These are phyloP conservation scores for Ilyonectria destructans DNA, from an alignment of 2,329 filamentous ascomycete genomes.

Conservation along the genomic window DNA sequence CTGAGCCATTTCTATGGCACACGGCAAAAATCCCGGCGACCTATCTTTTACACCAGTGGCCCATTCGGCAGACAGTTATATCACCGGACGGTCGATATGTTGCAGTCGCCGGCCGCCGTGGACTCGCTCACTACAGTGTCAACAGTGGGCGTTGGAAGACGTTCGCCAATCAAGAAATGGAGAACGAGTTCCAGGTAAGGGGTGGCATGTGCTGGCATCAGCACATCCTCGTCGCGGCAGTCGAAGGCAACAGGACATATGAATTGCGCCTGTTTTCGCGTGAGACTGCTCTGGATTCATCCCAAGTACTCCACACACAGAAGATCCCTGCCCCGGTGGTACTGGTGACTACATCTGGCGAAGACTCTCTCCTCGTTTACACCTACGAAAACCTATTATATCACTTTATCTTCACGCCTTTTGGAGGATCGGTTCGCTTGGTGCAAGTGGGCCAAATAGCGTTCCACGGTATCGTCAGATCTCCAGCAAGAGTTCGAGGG, in stretches of 20 bases:
- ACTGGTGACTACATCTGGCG: constrained; percentile 88
- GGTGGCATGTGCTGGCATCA: constrained; percentile 99
- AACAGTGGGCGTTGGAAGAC: constrained; percentile 97
- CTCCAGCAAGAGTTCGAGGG: constrained; percentile 91
- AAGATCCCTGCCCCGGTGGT: constrained; percentile 89
- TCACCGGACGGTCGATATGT: constrained; percentile 95
- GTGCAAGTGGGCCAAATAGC: constrained; percentile 98
- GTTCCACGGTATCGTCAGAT: constrained; percentile 95
- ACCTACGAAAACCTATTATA: constrained; percentile 97
- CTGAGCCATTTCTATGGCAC: constrained; percentile 96
- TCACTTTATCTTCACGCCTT: constrained; percentile 89
- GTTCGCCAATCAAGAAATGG: constrained; percentile 84
- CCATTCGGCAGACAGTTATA: constrained; percentile 88
- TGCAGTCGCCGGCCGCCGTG: constrained; percentile 93
- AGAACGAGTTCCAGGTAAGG: constrained; percentile 92
- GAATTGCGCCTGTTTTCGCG: constrained; percentile 95
- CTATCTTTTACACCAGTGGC: constrained; percentile 95
- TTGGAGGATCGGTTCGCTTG: constrained; percentile 79
- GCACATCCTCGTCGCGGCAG: constrained; percentile 92
- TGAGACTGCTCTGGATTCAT: constrained; percentile 83
- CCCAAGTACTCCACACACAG: constrained; percentile 83
- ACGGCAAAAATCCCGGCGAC: constrained; percentile 87
- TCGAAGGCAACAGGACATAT: constrained; percentile 87
- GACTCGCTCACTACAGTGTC: constrained; percentile 95
- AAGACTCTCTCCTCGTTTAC: constrained; percentile 96